These are phyloP conservation scores for Aspergillus wentii DNA, from an alignment of 495 filamentous ascomycete genomes.

Conservation along the genomic window DNA sequence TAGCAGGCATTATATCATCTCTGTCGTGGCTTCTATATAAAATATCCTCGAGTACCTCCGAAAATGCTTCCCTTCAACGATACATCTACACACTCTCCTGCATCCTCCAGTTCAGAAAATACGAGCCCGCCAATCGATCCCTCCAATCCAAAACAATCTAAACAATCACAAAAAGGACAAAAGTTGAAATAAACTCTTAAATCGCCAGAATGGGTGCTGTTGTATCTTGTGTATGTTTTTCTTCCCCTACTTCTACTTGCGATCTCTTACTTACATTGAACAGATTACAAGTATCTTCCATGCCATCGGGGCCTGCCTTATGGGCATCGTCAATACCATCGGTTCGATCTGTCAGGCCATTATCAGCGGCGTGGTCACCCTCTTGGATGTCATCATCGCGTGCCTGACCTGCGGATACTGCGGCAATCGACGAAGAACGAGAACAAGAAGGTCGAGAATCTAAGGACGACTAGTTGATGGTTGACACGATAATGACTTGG, in stretches of 20 bases:
- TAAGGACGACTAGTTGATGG: conserved; percentile 4
- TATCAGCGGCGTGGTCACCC: conserved; percentile 71
- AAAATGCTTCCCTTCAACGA: conserved; percentile 36
- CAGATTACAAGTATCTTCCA: conserved; percentile 77
- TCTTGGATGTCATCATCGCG: conserved; percentile 81
- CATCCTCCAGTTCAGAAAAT: too few relatives aligned
- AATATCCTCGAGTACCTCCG: too few relatives aligned
- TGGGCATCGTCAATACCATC: conserved; percentile 79
- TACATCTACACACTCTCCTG: conserved; percentile 24
- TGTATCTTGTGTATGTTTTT: conserved; percentile 81
- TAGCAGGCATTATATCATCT: too few relatives aligned
- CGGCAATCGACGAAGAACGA: conserved; percentile 34
- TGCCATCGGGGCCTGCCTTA: conserved; percentile 78
- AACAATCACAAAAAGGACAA: conserved; percentile 6
- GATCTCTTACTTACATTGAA: conserved; percentile 14
- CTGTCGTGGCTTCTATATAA: too few relatives aligned
- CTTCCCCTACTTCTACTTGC: neutral
- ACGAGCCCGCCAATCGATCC: too few relatives aligned
- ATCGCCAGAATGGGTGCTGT: conserved; percentile 93
- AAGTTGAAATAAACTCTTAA: too few relatives aligned
- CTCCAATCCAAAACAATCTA: too few relatives aligned
- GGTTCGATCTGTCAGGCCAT: conserved; percentile 70
- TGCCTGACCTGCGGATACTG: conserved; percentile 77
- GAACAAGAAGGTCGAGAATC: conserved; percentile 20
- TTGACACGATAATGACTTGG: too few relatives aligned